phyloP scores from a whole-genome alignment of 805 yeast genomes.

The Nakazawaea molendinolei region DNA sequence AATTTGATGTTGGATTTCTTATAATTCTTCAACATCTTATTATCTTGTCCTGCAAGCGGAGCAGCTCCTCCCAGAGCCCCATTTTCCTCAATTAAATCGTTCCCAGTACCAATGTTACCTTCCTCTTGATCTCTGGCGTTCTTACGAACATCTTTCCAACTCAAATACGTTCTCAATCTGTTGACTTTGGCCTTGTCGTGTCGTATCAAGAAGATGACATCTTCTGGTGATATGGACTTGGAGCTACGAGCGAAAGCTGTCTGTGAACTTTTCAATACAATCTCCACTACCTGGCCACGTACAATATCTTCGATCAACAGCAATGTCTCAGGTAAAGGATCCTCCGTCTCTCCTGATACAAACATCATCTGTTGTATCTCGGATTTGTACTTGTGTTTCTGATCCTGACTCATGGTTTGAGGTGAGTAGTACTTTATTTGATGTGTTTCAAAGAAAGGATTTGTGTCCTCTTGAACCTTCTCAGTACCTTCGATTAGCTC shows the following conservation, averaged over 20 bases:
- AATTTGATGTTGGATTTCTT: conserved; percentile 75
- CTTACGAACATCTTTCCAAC: conserved; percentile 97
- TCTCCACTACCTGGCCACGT: conserved; percentile 87
- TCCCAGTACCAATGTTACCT: conserved; percentile 37
- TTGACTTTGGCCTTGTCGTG: conserved; percentile 94
- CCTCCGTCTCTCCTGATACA: conserved; percentile 91
- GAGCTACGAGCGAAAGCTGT: conserved; percentile 79
- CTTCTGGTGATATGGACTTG: conserved; percentile 83
- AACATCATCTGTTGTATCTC: conserved; percentile 99
- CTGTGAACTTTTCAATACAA: conserved; percentile 64
- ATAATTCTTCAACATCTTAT: conserved; percentile 42
- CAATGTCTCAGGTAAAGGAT: conserved; percentile 88
- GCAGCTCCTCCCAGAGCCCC: conserved; percentile 34
- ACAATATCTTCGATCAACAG: conserved; percentile 94
- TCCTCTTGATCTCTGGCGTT: conserved; percentile 53
- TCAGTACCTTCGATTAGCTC: no score
- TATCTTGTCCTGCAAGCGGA: conserved; percentile 36
- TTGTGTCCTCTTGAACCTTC: not conserved
- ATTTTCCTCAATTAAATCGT: conserved; percentile 25
- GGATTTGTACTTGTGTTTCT: conserved; percentile 70
- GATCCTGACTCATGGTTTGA: conserved; percentile 9
- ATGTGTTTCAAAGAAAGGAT: no score
- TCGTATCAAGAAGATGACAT: conserved; percentile 84
- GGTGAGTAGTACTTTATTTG: no score
- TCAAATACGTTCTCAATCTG: conserved; percentile 79